Conservation (phyloP, 2,329 filamentous ascomycete genomes). For the Apiospora sp. region DNA sequence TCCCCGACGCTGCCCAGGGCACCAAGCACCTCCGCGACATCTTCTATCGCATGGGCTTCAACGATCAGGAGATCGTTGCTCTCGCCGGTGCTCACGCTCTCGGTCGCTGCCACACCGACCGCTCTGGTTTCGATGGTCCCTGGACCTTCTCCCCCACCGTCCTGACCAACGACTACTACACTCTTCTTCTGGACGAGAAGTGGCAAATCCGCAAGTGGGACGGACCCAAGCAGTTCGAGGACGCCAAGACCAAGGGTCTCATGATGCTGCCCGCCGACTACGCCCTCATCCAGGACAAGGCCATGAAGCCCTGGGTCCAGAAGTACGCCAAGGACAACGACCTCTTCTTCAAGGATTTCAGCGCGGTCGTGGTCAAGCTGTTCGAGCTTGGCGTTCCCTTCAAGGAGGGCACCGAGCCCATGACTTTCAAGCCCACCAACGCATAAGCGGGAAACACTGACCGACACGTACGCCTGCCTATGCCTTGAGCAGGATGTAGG, state of each 20-base stretch:
- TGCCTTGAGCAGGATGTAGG: background rate
- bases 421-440: conserved; percentile 69
- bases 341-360: conserved; percentile 93
- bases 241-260: conserved; percentile 76
- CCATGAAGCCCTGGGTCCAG: conserved; percentile 82
- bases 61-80: conserved; percentile 95
- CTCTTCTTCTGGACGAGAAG: conserved; percentile 87
- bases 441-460: conserved; percentile 38
- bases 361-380: conserved; percentile 78
- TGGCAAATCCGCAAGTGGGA: conserved; percentile 93
- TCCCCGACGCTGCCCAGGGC: conserved; percentile 80
- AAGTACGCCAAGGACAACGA: conserved; percentile 92
- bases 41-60: conserved; percentile 97
- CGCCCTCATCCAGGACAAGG: conserved; percentile 86
- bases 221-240: conserved; percentile 83
- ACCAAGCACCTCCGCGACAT: conserved; percentile 86
- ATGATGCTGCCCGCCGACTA: conserved; percentile 99
- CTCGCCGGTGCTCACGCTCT: conserved; percentile 86
- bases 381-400: conserved; percentile 97
- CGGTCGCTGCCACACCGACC: conserved; percentile 88
- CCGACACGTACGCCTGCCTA: background rate
- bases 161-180: conserved; percentile 95
- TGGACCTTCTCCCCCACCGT: conserved; percentile 94
- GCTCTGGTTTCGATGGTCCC: conserved; percentile 86
- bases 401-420: conserved; percentile 65